Conservation (phyloP, 768 basidiomycete genomes). For the Cystobasidium tubakii region DNA sequence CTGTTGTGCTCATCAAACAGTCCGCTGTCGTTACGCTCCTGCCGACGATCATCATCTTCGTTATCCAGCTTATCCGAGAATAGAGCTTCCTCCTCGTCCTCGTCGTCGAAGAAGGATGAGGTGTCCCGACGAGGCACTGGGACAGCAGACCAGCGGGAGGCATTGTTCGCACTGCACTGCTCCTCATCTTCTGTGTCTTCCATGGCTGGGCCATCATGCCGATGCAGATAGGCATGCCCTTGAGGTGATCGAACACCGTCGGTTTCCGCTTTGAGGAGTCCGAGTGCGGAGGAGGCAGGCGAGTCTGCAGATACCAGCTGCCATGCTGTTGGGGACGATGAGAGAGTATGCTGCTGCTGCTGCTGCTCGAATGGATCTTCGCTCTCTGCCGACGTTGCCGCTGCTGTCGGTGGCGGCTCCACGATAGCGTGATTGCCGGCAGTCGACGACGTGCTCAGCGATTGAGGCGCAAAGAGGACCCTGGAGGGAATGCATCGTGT, state of each 20-base stretch:
- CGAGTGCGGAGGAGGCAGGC: background rate
- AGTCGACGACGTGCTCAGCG: background rate
- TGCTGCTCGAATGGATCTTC: conserved; percentile 18
- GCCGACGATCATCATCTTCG: background rate
- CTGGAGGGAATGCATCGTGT: background rate
- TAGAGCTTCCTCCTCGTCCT: background rate
- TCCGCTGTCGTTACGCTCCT: background rate
- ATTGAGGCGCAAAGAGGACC: conserved; percentile 27
- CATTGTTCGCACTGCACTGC: background rate
- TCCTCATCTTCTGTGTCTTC: background rate
- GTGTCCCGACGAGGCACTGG: background rate
- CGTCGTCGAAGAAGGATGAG: conserved; percentile 20
- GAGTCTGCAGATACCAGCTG: background rate
- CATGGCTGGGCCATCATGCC: background rate
- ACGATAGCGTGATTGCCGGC: conserved; percentile 3
- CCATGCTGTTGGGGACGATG: background rate
- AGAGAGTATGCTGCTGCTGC: background rate
- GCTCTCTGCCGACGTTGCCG: background rate
- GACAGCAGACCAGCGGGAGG: conserved; percentile 2
- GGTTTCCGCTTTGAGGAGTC: background rate
- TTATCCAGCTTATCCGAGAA: background rate
- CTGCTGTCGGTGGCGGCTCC: background rate
- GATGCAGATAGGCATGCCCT: background rate
- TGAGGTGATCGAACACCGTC: background rate
- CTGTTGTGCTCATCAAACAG: background rate